Evolutionary conservation across 2,329 filamentous ascomycete species (phyloP).

Genomic region (Davidsoniella eucalypti): DNA sequence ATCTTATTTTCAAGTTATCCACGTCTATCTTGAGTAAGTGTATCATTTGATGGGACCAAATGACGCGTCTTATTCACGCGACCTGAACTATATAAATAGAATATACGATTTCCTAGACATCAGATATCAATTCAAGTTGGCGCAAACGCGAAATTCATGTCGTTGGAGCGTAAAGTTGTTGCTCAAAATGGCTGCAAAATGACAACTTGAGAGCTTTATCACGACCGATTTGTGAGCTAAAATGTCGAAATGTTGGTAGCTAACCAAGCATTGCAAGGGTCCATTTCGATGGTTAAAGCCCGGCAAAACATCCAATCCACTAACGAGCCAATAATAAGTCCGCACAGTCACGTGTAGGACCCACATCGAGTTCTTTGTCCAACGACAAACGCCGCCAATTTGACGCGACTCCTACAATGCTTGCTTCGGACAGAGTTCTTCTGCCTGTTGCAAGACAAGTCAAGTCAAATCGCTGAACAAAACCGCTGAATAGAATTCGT

Average conservation of each 20-base stretch:
- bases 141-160: conserved; percentile 5
- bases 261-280: conserved; percentile 3
- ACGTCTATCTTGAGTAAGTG: not conserved
- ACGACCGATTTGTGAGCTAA: conserved; percentile 6
- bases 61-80: conserved; percentile 11
- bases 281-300: conserved; percentile 2
- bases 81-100: not conserved
- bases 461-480: too few species aligned
- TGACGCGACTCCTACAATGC: conserved; percentile 9
- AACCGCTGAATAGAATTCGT: not conserved
- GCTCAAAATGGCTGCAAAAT: not conserved
- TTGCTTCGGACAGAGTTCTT: conserved; percentile 1
- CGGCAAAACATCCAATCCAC: not conserved
- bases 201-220: conserved; percentile 7
- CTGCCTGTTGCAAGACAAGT: conserved; percentile 3
- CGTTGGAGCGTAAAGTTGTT: not conserved
- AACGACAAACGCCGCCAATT: conserved; percentile 4
- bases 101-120: not conserved
- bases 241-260: not conserved
- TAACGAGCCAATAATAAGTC: conserved; percentile 4
- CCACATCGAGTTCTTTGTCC: conserved; percentile 6
- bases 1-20: not conserved
- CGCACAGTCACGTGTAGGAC: conserved; percentile 4
- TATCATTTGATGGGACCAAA: conserved; percentile 1
- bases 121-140: conserved; percentile 10